Evolutionary conservation across 1,139 yeast species (phyloP), one percentile per base, ranked within the genome.

Genomic region (Saccharomyces hybrid): DNA sequence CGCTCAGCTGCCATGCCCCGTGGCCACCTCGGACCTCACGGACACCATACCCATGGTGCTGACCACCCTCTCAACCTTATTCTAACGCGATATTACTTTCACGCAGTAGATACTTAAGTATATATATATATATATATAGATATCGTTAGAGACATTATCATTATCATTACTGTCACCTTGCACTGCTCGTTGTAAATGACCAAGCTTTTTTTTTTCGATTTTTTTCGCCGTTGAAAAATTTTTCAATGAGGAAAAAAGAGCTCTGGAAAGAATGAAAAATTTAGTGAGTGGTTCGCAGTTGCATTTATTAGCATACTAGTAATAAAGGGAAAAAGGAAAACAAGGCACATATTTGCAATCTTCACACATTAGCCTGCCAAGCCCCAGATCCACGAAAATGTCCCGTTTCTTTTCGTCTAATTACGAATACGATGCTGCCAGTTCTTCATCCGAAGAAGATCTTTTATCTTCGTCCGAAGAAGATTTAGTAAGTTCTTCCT

Each of bases 361-460:
- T 38, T 38, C 44, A 38, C 44, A 38, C 44, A 38, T 14, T 38
- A 38, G 44, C 44, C 44, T 38, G 44, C 44, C 44, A 38, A 16
- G 44, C 44, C 44, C 44, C n/a, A 38, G 44, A 38, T 38, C 48
- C 16, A 46, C 31, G 52, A 59, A 48, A 51, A 82, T 82, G 86
- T 81, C 86, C 63, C 83, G 86, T 75, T 83, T 82, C 79, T 83
- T 83, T 75, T 83, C 81, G 56, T 68, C 79, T 59, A 79, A 80
- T 61, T 78, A 80, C 66, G 77, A 75, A 60, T 78, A 81, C 59
- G 83, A 79, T 62, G 75, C 80, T 56, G 83, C 82, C 64, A 79
- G 86, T 55, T 85, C 95, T 49, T 82, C 89, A 47, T 84, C 83
- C 61, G 95, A 86, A 64, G 95, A 86, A 67, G 89, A 83, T 63